These are phyloP conservation scores for Podaxis sp. DNA, from an alignment of 768 basidiomycete genomes.

Conservation along the genomic window DNA sequence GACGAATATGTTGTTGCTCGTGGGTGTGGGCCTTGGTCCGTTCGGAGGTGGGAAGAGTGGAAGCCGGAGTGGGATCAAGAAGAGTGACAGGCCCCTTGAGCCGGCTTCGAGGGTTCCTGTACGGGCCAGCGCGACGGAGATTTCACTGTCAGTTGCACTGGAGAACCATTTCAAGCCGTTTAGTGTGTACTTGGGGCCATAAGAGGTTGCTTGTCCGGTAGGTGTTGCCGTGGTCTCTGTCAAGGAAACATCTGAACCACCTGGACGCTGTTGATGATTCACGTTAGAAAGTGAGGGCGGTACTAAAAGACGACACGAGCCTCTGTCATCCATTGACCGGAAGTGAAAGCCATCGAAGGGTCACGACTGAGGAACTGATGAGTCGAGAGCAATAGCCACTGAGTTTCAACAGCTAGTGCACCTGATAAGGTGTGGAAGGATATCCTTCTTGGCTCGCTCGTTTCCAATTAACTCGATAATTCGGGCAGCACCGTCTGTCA, in stretches of 20 bases:
- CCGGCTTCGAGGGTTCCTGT: constrained; percentile 54
- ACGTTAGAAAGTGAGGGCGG: constrained; percentile 26
- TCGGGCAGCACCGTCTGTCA: constrained; percentile 77
- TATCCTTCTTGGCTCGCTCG: constrained; percentile 49
- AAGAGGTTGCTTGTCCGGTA: constrained; percentile 25
- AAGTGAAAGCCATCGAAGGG: constrained; percentile 56
- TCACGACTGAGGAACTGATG: constrained; percentile 44
- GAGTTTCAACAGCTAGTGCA: constrained; percentile 15
- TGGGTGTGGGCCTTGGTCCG: constrained; percentile 37
- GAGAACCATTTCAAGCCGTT: constrained; percentile 85
- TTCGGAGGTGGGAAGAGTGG: constrained; percentile 43
- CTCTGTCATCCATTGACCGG: constrained; percentile 87
- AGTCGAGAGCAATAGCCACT: neutral
- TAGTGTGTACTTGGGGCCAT: constrained; percentile 52
- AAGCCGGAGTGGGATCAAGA: constrained; percentile 62
- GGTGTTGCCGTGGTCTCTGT: constrained; percentile 61
- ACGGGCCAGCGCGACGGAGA: constrained; percentile 69
- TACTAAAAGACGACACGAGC: constrained; percentile 28
- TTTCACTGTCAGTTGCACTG: constrained; percentile 72
- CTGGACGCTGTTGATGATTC: constrained; percentile 49
- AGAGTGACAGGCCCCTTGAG: constrained; percentile 66
- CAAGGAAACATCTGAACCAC: constrained; percentile 71
- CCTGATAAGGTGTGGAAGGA: constrained; percentile 62
- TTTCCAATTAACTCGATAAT: constrained; percentile 68
- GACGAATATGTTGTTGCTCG: constrained; percentile 60